phyloP scores from a whole-genome alignment of 176 grass and related monocot species.

The Aechmea fasciata region DNA sequence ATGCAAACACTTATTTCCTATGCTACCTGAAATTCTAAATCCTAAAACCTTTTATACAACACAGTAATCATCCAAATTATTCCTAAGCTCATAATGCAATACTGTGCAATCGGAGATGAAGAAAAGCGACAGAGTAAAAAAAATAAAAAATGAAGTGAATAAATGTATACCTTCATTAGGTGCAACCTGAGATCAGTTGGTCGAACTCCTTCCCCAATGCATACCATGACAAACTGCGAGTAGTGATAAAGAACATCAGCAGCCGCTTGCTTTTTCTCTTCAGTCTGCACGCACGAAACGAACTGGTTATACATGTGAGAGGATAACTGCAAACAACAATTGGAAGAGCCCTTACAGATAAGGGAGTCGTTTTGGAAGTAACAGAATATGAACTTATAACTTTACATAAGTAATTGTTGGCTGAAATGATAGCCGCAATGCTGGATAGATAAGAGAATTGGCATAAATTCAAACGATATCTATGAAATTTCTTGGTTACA shows the following conservation, averaged over 20 bases:
- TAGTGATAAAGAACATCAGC: conserved; percentile 81
- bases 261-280: conserved; percentile 79
- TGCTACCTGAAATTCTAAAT: no score
- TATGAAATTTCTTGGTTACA: no score
- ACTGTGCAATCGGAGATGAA: not conserved
- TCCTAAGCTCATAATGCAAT: not conserved
- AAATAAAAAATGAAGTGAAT: not conserved
- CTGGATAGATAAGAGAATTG: no score
- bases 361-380: no score
- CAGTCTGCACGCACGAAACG: conserved; percentile 35
- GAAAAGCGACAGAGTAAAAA: conserved; percentile 2
- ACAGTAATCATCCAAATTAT: not conserved
- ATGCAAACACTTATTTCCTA: no score
- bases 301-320: not conserved
- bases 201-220: conserved; percentile 81
- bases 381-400: not conserved
- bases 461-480: no score
- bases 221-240: conserved; percentile 91
- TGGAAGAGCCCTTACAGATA: not conserved
- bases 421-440: no score
- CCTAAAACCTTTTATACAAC: not conserved
- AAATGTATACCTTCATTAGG: conserved; percentile 76
- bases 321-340: not conserved
- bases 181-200: conserved; percentile 86
- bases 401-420: not conserved